A percentile compares a stretch with the other conserved stretches of the same genome.
Conservation (phyloP, 768 basidiomycete species). For the Macrocybe gigantea region DNA sequence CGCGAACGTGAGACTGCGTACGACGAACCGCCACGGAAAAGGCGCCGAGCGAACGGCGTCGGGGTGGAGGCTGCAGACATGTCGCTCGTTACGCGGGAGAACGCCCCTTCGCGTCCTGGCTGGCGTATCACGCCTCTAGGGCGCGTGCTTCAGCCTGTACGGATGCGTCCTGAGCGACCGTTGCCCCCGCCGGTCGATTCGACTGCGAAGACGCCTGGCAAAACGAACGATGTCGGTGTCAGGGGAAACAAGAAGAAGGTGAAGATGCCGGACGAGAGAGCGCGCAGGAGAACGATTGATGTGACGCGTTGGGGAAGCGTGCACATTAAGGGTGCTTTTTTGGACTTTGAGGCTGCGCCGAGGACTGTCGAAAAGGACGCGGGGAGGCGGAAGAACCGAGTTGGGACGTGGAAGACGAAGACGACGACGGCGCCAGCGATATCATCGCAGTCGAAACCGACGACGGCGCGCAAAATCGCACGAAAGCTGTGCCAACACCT, state of each 20-base stretch:
- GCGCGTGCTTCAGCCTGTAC: constrained; percentile 57
- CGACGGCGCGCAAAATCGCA: neutral
- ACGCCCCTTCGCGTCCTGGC: constrained; percentile 42
- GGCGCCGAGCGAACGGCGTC: constrained; percentile 11
- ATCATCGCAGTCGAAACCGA: neutral
- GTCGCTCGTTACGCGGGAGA: constrained; percentile 55
- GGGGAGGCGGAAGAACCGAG: constrained; percentile 12
- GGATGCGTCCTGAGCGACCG: constrained; percentile 66
- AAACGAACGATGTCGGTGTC: constrained; percentile 14
- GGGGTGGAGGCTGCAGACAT: constrained; percentile 37
- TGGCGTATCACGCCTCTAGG: constrained; percentile 71
- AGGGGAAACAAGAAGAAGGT: constrained; percentile 39
- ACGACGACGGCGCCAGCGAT: constrained; percentile 5
- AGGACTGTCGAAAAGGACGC: constrained; percentile 1
- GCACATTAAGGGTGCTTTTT: constrained; percentile 64
- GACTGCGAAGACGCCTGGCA: constrained; percentile 11
- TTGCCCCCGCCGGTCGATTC: constrained; percentile 31
- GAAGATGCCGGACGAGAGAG: constrained; percentile 49
- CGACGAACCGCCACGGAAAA: constrained; percentile 37
- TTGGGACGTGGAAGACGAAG: constrained; percentile 4
- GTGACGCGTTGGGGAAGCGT: constrained; percentile 65
- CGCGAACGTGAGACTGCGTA: constrained; percentile 25
- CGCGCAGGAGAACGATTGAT: constrained; percentile 64
- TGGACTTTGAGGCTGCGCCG: constrained; percentile 38
- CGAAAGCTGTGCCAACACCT: constrained; percentile 2